Conservation (phyloP, 768 basidiomycete species). For the Termitomyces sp. region DNA sequence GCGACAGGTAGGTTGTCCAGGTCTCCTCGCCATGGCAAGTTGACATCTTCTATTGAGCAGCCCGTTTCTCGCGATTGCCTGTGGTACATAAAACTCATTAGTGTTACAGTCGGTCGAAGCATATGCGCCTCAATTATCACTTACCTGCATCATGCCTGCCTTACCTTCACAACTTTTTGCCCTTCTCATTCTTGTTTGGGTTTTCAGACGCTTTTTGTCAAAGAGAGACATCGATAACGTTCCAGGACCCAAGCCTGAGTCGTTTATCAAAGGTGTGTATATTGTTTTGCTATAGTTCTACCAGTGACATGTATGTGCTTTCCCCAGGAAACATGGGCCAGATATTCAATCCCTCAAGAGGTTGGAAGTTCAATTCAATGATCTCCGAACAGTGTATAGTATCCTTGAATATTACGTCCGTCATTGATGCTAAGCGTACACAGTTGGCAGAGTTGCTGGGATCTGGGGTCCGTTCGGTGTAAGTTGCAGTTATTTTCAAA, state of each 20-base stretch:
- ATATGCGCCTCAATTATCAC: background rate
- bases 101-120: background rate
- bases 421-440: background rate
- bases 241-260: conserved; percentile 26
- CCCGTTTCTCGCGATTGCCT: too few species aligned
- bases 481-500: background rate
- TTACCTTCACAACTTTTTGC: background rate
- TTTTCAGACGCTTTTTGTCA: conserved; percentile 10
- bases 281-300: background rate
- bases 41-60: too few species aligned
- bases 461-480: conserved; percentile 4
- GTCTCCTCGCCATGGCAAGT: too few species aligned
- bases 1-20: too few species aligned
- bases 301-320: too few species aligned
- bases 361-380: conserved; percentile 14
- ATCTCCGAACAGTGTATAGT: conserved; percentile 9
- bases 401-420: background rate
- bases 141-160: background rate
- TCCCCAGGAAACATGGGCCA: conserved; percentile 14
- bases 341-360: conserved; percentile 4
- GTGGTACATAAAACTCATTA: too few species aligned
- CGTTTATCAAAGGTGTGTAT: conserved; percentile 24
- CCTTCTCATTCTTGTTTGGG: conserved; percentile 8
- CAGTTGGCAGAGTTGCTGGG: conserved; percentile 1
- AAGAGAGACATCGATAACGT: conserved; percentile 26